These are phyloP conservation scores for Fusarium sp. DNA, from an alignment of 2,329 filamentous ascomycete species.

Conservation along the genomic window DNA sequence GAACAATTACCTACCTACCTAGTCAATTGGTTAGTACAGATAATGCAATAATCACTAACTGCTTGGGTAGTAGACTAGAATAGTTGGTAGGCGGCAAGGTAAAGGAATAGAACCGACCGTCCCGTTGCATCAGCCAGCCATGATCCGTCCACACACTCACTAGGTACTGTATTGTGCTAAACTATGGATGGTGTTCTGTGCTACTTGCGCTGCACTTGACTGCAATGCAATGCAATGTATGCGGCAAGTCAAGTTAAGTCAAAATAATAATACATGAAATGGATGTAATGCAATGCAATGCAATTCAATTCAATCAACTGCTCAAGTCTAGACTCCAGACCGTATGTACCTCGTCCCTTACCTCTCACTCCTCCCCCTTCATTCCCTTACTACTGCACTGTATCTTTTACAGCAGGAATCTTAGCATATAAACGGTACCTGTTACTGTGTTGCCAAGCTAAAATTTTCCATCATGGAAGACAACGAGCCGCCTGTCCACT, in stretches of 20 bases:
- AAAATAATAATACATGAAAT: background rate
- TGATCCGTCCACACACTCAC: background rate
- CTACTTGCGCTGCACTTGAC: background rate
- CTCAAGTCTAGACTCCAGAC: background rate
- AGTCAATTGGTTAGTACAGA: background rate
- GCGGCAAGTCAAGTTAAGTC: background rate
- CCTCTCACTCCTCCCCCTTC: background rate
- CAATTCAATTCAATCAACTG: background rate
- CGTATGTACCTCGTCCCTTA: background rate
- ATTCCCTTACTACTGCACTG: too few relatives aligned
- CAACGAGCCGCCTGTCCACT: too few relatives aligned
- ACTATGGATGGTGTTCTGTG: too few relatives aligned
- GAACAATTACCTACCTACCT: background rate
- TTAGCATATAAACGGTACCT: too few relatives aligned
- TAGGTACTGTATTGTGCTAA: too few relatives aligned
- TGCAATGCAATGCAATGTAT: background rate
- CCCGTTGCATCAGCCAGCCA: slow-evolving; percentile 18
- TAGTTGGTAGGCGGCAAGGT: too few relatives aligned
- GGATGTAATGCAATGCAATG: too few relatives aligned
- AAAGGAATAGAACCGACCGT: background rate
- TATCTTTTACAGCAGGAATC: too few relatives aligned
- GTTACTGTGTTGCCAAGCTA: too few relatives aligned
- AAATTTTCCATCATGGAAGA: too few relatives aligned
- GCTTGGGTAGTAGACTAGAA: too few relatives aligned
- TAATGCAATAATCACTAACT: too few relatives aligned